Evolutionary conservation across 1,139 yeast species (phyloP).

Genomic region (Debaryomycetaceae sp.): DNA sequence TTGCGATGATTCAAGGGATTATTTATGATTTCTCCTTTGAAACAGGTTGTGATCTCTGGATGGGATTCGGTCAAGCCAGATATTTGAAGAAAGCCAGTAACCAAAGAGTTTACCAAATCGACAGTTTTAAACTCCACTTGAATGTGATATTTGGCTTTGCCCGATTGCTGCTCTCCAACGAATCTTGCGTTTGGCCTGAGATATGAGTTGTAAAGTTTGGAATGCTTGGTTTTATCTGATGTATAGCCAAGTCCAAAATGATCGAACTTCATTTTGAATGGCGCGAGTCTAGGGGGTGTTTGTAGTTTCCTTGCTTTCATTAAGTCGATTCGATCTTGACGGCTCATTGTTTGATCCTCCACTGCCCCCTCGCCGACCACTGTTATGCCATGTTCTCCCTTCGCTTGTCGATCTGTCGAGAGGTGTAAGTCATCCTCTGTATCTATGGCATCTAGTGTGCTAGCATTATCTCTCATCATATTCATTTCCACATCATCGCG

Average conservation of each 20-base stretch:
- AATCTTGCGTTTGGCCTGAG: conserved; percentile 64
- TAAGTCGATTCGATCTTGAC: background rate
- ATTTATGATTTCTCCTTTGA: conserved; percentile 82
- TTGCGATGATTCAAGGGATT: conserved; percentile 33
- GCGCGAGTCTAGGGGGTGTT: background rate
- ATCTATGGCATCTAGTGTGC: background rate
- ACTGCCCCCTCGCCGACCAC: background rate
- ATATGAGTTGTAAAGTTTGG: conserved; percentile 29
- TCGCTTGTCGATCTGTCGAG: background rate
- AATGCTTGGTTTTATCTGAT: conserved; percentile 7
- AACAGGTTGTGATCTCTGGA: conserved; percentile 80
- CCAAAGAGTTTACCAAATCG: conserved; percentile 55
- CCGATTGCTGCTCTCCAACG: conserved; percentile 74
- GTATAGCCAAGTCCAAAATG: conserved; percentile 2
- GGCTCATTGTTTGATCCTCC: background rate
- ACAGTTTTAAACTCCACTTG: conserved; percentile 69
- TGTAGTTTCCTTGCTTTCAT: background rate
- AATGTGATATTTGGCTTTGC: conserved; percentile 62
- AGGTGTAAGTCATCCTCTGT: background rate
- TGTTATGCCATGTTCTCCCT: background rate
- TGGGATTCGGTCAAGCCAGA: conserved; percentile 74
- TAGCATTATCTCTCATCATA: too few species aligned
- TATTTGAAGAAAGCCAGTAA: conserved; percentile 79
- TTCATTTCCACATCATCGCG: too few species aligned
- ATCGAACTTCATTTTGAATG: conserved; percentile 2